Evolutionary conservation across 2,329 filamentous ascomycete genomes (phyloP), one percentile per base, ranked within the genome.

Genomic region (Mycosphaerella arachidis): DNA sequence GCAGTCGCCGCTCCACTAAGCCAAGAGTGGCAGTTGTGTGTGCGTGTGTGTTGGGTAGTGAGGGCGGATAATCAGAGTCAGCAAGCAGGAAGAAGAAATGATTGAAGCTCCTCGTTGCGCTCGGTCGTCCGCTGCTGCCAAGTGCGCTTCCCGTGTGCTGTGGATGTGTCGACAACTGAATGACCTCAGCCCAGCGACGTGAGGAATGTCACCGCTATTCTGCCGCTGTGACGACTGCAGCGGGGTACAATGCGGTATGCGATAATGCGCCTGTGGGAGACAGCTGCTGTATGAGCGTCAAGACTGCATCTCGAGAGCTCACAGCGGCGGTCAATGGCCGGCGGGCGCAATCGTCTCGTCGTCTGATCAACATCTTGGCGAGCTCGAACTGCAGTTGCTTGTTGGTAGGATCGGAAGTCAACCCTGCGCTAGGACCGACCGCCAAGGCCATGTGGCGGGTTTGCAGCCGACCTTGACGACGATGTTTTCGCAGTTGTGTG

Each of bases 1-100:
- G 67, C 69, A 72, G 70, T 71, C 70, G 71, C 71, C 70, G 70
- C 69, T 70, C 70, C 70, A n/a, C 48, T 56, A 18, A 18, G 64
- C 60, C 63, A 55, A 57, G 48, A 55, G 59, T 67, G 68, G 67
- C 67, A 55, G n/a, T 37, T 31, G 56, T 31, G 29, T 33, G 50
- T 10, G 24, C 10, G 30, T 35, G 48, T 35, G 20, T 18, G 37
- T 18, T 40, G 12, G 12, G 24, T 5, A 58, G 48, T 29, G 52
- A 31, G 37, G 37, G 51, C 29, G 27, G 29, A 29, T 48, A 27
- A 55, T 12, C 24, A 51, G 53, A 55, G 40, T 9, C 35, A 29
- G 48, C 13, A 29, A 58, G 30, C 24, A 53, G 30, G 46, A 51
- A 43, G 55, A 62, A 54, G 56, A 54, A 50, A 46, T 54, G 29